phyloP scores from a whole-genome alignment of 1,284 basidiomycete species.

The Agroathelia rolfsii region DNA sequence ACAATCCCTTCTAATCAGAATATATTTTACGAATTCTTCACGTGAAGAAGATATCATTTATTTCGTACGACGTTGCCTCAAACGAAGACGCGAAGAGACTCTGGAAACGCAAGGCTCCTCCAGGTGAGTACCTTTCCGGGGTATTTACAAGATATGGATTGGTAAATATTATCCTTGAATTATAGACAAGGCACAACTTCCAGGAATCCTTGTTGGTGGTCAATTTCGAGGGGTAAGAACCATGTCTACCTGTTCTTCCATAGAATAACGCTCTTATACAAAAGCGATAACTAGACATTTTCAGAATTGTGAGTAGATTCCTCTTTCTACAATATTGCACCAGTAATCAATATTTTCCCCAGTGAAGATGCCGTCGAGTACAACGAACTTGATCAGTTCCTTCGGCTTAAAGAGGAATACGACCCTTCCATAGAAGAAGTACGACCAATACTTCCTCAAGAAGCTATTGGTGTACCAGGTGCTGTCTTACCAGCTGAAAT shows the following conservation, averaged over 20 bases:
- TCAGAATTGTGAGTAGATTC: conserved; percentile 43
- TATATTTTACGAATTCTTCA: conserved; percentile 56
- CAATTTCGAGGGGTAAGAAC: conserved; percentile 49
- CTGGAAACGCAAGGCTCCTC: conserved; percentile 70
- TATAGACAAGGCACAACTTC: conserved; percentile 68
- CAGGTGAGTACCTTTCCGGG: conserved; percentile 39
- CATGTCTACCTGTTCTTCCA: conserved; percentile 29
- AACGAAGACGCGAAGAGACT: conserved; percentile 70
- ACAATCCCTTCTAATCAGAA: conserved; percentile 30
- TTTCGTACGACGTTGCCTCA: conserved; percentile 72
- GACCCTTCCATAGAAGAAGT: conserved; percentile 48
- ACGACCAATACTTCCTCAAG: conserved; percentile 32
- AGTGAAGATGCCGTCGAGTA: conserved; percentile 78
- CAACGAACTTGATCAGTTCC: conserved; percentile 56
- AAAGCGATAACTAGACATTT: conserved; percentile 36
- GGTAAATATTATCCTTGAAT: conserved; percentile 1
- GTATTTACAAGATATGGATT: conserved; percentile 5
- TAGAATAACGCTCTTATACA: conserved; percentile 18
- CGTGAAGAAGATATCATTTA: conserved; percentile 73
- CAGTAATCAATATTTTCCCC: conserved; percentile 8
- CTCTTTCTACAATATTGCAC: neutral
- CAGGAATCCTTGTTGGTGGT: conserved; percentile 68
- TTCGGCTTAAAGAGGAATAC: conserved; percentile 64
- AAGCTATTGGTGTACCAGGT: conserved; percentile 70
- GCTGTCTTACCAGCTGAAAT: conserved; percentile 64